phyloP scores from a whole-genome alignment of 768 basidiomycete species.

The Rhodotorula diobovata region DNA sequence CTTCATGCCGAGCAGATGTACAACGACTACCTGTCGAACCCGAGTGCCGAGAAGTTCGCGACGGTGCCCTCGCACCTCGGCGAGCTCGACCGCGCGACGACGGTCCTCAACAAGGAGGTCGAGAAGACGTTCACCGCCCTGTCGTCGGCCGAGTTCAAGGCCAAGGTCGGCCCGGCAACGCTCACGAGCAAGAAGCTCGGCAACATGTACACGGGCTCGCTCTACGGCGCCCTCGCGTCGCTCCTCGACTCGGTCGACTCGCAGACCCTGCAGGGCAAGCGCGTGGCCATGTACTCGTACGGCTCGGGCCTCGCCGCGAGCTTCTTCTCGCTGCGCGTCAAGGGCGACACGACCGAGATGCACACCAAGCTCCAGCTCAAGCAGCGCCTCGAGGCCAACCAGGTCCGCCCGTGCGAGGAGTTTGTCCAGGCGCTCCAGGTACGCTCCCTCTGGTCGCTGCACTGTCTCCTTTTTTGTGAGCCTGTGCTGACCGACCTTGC shows the following conservation, averaged over 20 bases:
- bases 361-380: constrained; percentile 73
- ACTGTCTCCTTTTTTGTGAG: no score
- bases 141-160: constrained; percentile 68
- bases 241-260: constrained; percentile 71
- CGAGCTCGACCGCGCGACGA: constrained; percentile 60
- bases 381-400: constrained; percentile 72
- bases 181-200: constrained; percentile 83
- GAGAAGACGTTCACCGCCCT: constrained; percentile 89
- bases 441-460: constrained; percentile 30
- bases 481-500: no score
- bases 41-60: constrained; percentile 58
- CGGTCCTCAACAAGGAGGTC: constrained; percentile 86
- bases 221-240: constrained; percentile 90
- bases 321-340: constrained; percentile 82
- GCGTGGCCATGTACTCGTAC: constrained; percentile 91
- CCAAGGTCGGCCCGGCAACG: constrained; percentile 75
- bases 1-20: constrained; percentile 51
- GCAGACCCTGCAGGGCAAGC: constrained; percentile 68
- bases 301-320: constrained; percentile 91
- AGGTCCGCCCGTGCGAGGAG: constrained; percentile 84
- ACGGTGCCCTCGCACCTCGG: constrained; percentile 66
- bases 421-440: constrained; percentile 71
- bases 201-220: constrained; percentile 97
- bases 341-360: constrained; percentile 81
- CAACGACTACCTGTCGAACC: constrained; percentile 84